Conservation (phyloP, 139 green algal genomes). For the Chlorella sp. region DNA sequence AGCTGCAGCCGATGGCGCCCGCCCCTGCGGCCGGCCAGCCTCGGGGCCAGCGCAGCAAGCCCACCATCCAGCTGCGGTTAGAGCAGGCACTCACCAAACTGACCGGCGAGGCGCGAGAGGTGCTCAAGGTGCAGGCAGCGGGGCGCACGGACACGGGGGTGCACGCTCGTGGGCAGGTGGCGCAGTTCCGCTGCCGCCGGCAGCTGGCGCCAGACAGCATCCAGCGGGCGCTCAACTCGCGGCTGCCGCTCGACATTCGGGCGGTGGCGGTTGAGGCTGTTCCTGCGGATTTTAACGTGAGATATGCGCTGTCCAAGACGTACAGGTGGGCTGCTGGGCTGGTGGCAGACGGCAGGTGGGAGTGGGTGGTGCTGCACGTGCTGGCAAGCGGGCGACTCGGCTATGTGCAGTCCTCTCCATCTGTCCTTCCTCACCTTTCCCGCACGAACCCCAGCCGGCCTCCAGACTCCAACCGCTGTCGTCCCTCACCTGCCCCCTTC, state of each 20-base stretch:
- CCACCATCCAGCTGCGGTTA: slow-evolving; percentile 59
- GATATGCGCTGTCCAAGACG: slow-evolving; percentile 56
- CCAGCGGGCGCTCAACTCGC: slow-evolving; percentile 53
- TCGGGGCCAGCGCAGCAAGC: neutral
- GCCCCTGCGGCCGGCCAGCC: neutral
- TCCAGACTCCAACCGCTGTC: no score
- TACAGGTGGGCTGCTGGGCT: slow-evolving; percentile 46
- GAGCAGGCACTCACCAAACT: slow-evolving; percentile 57
- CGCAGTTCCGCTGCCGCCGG: slow-evolving; percentile 60
- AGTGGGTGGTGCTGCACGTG: no score
- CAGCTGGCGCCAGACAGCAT: slow-evolving; percentile 29
- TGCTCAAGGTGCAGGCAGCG: slow-evolving; percentile 63
- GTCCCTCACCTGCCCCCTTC: no score
- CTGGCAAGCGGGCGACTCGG: no score
- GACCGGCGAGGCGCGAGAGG: slow-evolving; percentile 45
- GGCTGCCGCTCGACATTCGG: slow-evolving; percentile 70
- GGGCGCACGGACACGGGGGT: slow-evolving; percentile 86
- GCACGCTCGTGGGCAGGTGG: slow-evolving; percentile 74
- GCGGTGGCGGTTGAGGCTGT: slow-evolving; percentile 44
- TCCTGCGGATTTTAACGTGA: slow-evolving; percentile 73
- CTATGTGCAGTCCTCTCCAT: no score
- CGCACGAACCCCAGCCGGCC: no score
- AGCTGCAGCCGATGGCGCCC: slow-evolving; percentile 45
- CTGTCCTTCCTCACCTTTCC: no score
- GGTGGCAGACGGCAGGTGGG: no score